Evolutionary conservation across 1,139 yeast genomes (phyloP).

Genomic region (Candida glucosophila): DNA sequence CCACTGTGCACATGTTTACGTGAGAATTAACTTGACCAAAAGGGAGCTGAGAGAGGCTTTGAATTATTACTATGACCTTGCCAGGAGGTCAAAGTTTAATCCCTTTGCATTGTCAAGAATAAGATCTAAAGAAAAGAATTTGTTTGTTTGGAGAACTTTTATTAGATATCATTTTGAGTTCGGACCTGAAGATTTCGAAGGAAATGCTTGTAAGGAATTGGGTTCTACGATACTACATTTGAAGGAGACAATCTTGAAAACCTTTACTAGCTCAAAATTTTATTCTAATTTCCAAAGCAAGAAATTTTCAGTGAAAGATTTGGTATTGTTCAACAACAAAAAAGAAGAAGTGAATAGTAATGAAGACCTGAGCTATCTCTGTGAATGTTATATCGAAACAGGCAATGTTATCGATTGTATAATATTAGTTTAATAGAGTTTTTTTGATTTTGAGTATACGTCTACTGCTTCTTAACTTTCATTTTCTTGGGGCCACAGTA

Average conservation of each 20-base stretch:
- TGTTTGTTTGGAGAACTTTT: slow-evolving; percentile 25
- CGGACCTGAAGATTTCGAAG: slow-evolving; percentile 68
- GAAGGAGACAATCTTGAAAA: slow-evolving; percentile 40
- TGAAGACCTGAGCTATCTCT: slow-evolving; percentile 43
- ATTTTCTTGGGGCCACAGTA: no score
- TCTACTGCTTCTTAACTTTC: slow-evolving; percentile 20
- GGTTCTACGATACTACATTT: slow-evolving; percentile 64
- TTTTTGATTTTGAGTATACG: slow-evolving; percentile 9
- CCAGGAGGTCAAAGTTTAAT: slow-evolving; percentile 18
- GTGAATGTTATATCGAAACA: slow-evolving; percentile 57
- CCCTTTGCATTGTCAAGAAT: slow-evolving; percentile 22
- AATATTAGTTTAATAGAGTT: slow-evolving; percentile 9
- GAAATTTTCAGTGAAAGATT: slow-evolving; percentile 12
- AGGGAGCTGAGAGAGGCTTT: slow-evolving; percentile 11
- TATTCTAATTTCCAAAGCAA: slow-evolving; percentile 18
- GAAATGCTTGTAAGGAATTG: slow-evolving; percentile 49
- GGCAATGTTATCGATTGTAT: slow-evolving; percentile 52
- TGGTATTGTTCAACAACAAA: slow-evolving; percentile 22
- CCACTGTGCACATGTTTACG: slow-evolving; percentile 68
- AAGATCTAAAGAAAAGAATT: slow-evolving; percentile 12
- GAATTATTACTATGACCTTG: slow-evolving; percentile 20
- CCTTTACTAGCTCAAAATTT: slow-evolving; percentile 46
- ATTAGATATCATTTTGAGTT: slow-evolving; percentile 65
- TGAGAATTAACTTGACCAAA: slow-evolving; percentile 37
- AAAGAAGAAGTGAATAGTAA: slow-evolving; percentile 15